phyloP scores from a whole-genome alignment of 106 monocot genomes.

The Dendrobium chrysotoxum region DNA sequence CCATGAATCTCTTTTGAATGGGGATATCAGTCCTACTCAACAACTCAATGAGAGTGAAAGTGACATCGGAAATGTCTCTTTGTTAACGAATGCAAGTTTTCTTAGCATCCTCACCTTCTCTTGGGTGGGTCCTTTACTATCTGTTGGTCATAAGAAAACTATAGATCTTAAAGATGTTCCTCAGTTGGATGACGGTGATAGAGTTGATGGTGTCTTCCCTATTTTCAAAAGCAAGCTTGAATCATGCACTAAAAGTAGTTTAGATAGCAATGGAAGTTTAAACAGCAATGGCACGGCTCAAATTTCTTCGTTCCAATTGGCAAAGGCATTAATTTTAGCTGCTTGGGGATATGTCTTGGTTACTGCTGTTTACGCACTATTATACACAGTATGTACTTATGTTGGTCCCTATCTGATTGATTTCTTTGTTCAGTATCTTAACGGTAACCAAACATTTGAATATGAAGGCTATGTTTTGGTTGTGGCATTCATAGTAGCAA shows the following conservation, averaged over 20 bases:
- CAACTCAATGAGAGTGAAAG: too few species aligned
- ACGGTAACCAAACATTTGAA: constrained; percentile 9
- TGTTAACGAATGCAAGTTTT: constrained; percentile 50
- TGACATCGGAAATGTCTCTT: constrained; percentile 14
- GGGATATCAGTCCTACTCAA: background rate
- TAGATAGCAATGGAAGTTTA: background rate
- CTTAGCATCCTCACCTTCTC: constrained; percentile 49
- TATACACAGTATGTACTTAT: constrained; percentile 22
- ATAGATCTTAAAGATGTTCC: constrained; percentile 81
- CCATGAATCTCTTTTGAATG: constrained; percentile 56
- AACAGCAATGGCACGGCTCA: background rate
- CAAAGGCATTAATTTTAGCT: constrained; percentile 20
- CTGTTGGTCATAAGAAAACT: constrained; percentile 58
- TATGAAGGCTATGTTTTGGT: constrained; percentile 49
- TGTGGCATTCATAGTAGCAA: constrained; percentile 31
- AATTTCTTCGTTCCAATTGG: constrained; percentile 19
- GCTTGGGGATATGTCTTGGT: constrained; percentile 17
- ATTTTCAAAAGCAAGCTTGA: constrained; percentile 46
- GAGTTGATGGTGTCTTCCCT: constrained; percentile 68
- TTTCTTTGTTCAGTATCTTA: constrained; percentile 38
- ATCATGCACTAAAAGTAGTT: background rate
- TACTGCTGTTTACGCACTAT: constrained; percentile 20
- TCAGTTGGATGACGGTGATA: constrained; percentile 47
- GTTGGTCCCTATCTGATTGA: constrained; percentile 50
- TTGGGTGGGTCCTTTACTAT: constrained; percentile 61